phyloP scores from a whole-genome alignment of 495 filamentous ascomycete species.

The Jackrogersella minutella region DNA sequence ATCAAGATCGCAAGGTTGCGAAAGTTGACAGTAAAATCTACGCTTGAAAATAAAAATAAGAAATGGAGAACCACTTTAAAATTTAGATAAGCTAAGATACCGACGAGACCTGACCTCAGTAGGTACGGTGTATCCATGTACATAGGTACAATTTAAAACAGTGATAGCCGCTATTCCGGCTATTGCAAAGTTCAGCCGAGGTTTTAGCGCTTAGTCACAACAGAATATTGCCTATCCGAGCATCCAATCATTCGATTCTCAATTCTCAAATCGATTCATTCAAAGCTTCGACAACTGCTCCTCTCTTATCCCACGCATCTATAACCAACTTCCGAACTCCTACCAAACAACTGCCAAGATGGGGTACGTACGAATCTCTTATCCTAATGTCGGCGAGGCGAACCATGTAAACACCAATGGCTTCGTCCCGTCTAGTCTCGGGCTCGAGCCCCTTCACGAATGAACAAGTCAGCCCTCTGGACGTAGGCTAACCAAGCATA shows the following conservation, averaged over 20 bases:
- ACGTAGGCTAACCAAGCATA: conserved; percentile 21
- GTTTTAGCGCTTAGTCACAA: conserved; percentile 42
- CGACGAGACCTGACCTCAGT: no score
- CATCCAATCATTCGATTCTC: conserved; percentile 44
- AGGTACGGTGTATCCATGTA: no score
- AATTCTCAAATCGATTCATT: conserved; percentile 25
- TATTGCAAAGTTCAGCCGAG: conserved; percentile 25
- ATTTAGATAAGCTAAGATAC: no score
- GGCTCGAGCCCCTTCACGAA: conserved; percentile 9
- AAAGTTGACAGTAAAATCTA: neutral
- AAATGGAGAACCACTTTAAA: neutral
- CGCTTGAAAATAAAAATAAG: no score
- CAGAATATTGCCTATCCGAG: conserved; percentile 10
- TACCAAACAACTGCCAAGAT: conserved; percentile 33
- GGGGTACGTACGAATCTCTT: conserved; percentile 28
- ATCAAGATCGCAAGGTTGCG: neutral
- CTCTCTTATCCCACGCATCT: conserved; percentile 8
- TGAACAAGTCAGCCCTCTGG: conserved; percentile 5
- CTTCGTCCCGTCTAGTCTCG: neutral
- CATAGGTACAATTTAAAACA: neutral
- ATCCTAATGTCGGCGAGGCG: neutral
- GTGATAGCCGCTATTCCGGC: neutral
- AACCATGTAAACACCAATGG: conserved; percentile 8
- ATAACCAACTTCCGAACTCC: conserved; percentile 8
- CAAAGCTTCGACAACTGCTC: conserved; percentile 40